Evolutionary conservation across 1,284 basidiomycete species (phyloP), one percentile per base, ranked within the genome.

Genomic region (Ganoderma sinense): DNA sequence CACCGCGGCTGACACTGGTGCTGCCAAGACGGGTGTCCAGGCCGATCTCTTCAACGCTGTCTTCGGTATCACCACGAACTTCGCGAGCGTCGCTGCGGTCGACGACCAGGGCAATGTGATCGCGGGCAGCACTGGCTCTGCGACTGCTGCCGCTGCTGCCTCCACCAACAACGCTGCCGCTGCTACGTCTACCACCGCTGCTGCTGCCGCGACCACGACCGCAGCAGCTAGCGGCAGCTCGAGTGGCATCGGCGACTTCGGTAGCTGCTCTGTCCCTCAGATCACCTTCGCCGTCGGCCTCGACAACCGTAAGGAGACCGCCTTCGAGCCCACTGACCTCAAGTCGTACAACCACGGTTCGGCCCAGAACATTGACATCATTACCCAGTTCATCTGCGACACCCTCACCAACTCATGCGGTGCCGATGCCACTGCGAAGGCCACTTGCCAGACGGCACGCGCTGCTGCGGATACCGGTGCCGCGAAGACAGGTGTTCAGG

Each of bases 21-120:
- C 85, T 3, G 77, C 80, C 2, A 83, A 84, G 75, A 85, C 84
- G 51, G 88, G 88, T 74, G 84, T 79, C 6, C 86, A 87, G 73
- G 88, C 88, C 29, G 88, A 90, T 75, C 83, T 83, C 1, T 90
- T 89, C 83, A 90, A 90, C 78, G 83, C 82, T 26, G 85, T 79
- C 39, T 89, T 89, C 72, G 86, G 86, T 29, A 84, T 87, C 71
- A 77, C 64, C 82, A 79, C 79, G 60, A 48, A 78, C 66, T 80
- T 80, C 73, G 74, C 75, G 18, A 71, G 68, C 33, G 77, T 79
- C 48, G 67, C 73, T 31, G 72, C 71, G 8, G 68, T 80, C 61
- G 77, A 77, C 69, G 75, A 81, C 70, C 73, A 78, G 69, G 79
- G 76, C 64, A 76, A 71, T 33, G 59, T 67, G 62, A 64, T 76